A percentile compares a stretch with the other conserved stretches of the same genome.
These are phyloP conservation scores for Boletus rubroflammeus DNA, from an alignment of 768 basidiomycete species.

Conservation along the genomic window DNA sequence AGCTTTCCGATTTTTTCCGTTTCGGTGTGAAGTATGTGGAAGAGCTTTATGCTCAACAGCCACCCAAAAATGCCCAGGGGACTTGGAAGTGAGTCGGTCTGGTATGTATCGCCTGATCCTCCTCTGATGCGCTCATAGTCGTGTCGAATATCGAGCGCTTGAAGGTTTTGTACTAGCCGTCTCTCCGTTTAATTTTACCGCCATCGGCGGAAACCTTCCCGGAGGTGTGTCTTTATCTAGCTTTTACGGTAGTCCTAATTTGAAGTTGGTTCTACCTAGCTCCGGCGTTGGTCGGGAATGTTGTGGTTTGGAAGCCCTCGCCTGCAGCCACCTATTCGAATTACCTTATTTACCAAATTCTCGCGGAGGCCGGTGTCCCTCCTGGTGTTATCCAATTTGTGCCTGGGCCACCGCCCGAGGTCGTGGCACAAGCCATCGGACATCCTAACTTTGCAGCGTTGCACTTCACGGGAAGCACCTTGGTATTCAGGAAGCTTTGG, in stretches of 20 bases:
- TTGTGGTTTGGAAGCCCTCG: constrained; percentile 95
- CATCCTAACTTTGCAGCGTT: constrained; percentile 81
- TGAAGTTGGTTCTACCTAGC: constrained; percentile 37
- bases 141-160: constrained; percentile 93
- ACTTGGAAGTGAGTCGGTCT: constrained; percentile 82
- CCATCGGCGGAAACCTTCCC: constrained; percentile 94
- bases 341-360: constrained; percentile 87
- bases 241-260: neutral
- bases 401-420: constrained; percentile 80
- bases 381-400: constrained; percentile 96
- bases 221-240: constrained; percentile 42
- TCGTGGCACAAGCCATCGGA: constrained; percentile 80
- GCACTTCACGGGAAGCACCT: constrained; percentile 96
- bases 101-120: neutral
- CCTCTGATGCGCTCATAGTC: constrained; percentile 46
- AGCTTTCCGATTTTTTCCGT: constrained; percentile 91
- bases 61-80: constrained; percentile 78
- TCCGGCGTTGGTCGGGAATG: constrained; percentile 93
- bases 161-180: constrained; percentile 98
- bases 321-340: constrained; percentile 94
- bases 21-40: constrained; percentile 98
- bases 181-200: constrained; percentile 98
- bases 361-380: constrained; percentile 92
- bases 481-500: constrained; percentile 94
- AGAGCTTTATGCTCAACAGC: constrained; percentile 90